A percentile compares a stretch with the other conserved stretches of the same genome.
Conservation (phyloP, 768 basidiomycete species). For the Gelatoporia subvermispora region DNA sequence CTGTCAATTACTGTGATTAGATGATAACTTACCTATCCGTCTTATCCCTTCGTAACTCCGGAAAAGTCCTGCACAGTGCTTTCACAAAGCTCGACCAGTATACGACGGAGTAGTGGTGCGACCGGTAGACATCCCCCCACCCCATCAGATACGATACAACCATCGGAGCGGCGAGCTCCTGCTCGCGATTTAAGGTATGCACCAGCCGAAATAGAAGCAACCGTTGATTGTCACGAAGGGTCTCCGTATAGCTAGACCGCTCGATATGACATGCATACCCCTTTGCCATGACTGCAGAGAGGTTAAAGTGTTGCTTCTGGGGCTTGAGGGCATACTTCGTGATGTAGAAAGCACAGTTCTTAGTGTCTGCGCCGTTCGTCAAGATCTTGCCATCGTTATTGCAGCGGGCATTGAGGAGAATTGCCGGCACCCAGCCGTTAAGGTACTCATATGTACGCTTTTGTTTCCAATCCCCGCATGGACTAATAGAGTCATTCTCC, state of each 20-base stretch:
- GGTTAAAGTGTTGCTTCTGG: constrained; percentile 29
- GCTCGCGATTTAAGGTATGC: constrained; percentile 30
- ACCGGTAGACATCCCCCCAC: constrained; percentile 34
- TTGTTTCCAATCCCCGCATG: constrained; percentile 13
- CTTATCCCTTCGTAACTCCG: too few relatives aligned
- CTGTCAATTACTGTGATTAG: too few relatives aligned
- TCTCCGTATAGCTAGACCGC: constrained; percentile 8
- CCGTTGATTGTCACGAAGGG: constrained; percentile 20
- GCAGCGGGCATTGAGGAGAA: constrained; percentile 22
- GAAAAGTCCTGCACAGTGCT: constrained; percentile 18
- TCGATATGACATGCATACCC: constrained; percentile 25
- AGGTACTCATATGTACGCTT: constrained; percentile 12
- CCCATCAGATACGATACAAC: constrained; percentile 40
- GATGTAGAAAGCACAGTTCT: constrained; percentile 30
- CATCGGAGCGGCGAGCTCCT: constrained; percentile 35
- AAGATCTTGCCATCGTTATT: constrained; percentile 42
- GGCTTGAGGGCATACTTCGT: constrained; percentile 33
- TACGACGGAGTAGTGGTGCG: constrained; percentile 31
- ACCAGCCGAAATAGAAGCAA: constrained; percentile 28
- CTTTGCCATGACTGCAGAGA: constrained; percentile 31
- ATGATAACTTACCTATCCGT: too few relatives aligned
- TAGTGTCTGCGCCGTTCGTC: constrained; percentile 30
- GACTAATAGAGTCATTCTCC: constrained; percentile 6
- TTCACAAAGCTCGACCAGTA: constrained; percentile 29
- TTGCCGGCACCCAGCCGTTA: constrained; percentile 21